phyloP scores from a whole-genome alignment of 1,284 basidiomycete species.

The Kalmanozyma brasiliensis region DNA sequence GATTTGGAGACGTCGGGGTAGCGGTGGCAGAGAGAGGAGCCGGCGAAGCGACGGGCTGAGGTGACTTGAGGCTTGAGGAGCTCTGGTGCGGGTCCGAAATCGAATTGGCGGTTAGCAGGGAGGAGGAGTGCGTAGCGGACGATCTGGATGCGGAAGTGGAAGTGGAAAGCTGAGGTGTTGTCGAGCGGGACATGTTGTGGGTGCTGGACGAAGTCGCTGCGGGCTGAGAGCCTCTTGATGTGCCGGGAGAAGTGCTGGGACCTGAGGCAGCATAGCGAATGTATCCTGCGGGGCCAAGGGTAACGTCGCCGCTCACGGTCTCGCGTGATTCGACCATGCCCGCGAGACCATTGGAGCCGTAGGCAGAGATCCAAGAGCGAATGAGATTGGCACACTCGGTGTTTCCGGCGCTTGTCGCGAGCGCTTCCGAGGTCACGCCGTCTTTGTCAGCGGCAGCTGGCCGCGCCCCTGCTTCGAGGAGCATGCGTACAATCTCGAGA shows the following conservation, averaged over 20 bases:
- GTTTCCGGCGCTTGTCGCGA: conserved; percentile 55
- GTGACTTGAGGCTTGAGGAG: conserved; percentile 5
- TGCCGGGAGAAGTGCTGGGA: conserved; percentile 15
- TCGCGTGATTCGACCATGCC: conserved; percentile 43
- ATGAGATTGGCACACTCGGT: conserved; percentile 47
- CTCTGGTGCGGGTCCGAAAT: conserved; percentile 19
- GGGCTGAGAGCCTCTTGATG: conserved; percentile 2
- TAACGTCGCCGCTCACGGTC: conserved; percentile 39
- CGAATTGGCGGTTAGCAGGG: conserved; percentile 6
- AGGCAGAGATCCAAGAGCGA: conserved; percentile 50
- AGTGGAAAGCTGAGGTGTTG: conserved; percentile 6
- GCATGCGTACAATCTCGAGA: conserved; percentile 51
- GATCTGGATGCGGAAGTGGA: not conserved
- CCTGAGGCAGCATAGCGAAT: conserved; percentile 42
- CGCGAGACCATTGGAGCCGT: conserved; percentile 53
- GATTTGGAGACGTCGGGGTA: conserved; percentile 2
- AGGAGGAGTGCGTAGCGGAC: conserved; percentile 1
- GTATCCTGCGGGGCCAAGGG: conserved; percentile 39
- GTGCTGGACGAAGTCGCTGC: not conserved
- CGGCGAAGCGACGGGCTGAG: conserved; percentile 22
- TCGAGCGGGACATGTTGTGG: conserved; percentile 3
- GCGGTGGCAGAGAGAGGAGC: conserved; percentile 14
- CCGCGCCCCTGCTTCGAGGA: conserved; percentile 60
- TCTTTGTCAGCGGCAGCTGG: conserved; percentile 55
- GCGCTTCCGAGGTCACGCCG: conserved; percentile 52